Evolutionary conservation across 129 eudicot species (phyloP), one percentile per base, ranked within the genome.

Genomic region (Artemisia annua): DNA sequence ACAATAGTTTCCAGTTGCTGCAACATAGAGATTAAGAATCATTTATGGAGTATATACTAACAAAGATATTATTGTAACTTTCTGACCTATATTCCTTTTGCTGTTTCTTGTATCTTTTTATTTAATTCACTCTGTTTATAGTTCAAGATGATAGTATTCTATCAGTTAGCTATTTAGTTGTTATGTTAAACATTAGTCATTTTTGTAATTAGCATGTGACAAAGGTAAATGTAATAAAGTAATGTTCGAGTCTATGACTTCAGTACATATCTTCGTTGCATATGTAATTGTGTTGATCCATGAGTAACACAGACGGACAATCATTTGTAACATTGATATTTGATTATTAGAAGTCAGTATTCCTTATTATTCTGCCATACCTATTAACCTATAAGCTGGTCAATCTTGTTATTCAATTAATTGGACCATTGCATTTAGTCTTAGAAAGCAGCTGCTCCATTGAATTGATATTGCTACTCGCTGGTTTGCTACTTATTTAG

Each of bases 201-300:
- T 67, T 73, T 56, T 80, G 80, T 72, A 80, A 71, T 51, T 73
- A 63, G 30, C 61, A 26, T 75, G 81, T 75, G 65, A 75, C 17
- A 54, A 70, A 75, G 69, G 78, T 80, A 80, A 70, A 75, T 65
- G 78, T 80, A 80, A 69, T 80, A 72, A 32, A 24, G 35, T 51
- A 49, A 77, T 70, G 65, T 43, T n/a, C 13, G 50, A 67, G 61
- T 52, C 70, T 62, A 53, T 20, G 63, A 39, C 81, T 69, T 76
- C 5, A 19, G 55, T 77, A 62, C 3, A 32, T 51, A 2, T 61
- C 70, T 51, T 1, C 14, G 8, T 63, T 77, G 17, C 35, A 56
- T 55, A 35, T 35, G 18, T 28, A 20, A 43, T 55, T 39, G 53
- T 39, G 48, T 70, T 58, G 50, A 55, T 35, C 57, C 75, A 54